Evolutionary conservation across 306 rosid genomes (phyloP).

Genomic region (Neltuma alba): DNA sequence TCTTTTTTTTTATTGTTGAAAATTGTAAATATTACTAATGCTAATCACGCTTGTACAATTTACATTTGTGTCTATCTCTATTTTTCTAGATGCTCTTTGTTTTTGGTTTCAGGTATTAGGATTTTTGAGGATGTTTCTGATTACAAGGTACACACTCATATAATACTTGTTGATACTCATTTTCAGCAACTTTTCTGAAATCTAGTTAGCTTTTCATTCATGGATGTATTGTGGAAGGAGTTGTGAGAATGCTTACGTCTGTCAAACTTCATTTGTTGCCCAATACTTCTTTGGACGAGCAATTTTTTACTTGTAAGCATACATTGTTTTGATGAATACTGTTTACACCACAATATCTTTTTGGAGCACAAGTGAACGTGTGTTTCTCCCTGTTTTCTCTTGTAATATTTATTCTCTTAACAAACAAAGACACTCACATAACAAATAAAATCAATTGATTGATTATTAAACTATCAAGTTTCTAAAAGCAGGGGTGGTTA

Average conservation of each 20-base stretch:
- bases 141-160: conserved; percentile 54
- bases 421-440: too few relatives aligned
- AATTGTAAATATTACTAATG: conserved; percentile 24
- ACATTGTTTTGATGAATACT: conserved; percentile 1
- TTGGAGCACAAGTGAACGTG: background rate
- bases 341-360: background rate
- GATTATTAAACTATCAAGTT: too few relatives aligned
- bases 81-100: conserved; percentile 15
- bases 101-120: conserved; percentile 79
- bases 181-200: conserved; percentile 16
- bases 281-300: conserved; percentile 15
- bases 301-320: conserved; percentile 27
- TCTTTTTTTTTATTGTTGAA: conserved; percentile 22
- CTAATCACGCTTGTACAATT: background rate
- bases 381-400: too few relatives aligned
- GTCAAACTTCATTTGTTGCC: conserved; percentile 8
- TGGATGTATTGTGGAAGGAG: conserved; percentile 9
- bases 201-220: conserved; percentile 10
- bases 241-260: conserved; percentile 4
- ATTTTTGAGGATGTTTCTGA: conserved; percentile 81
- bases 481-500: too few relatives aligned
- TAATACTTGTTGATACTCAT: background rate
- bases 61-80: conserved; percentile 21
- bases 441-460: too few relatives aligned
- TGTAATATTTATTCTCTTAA: too few relatives aligned